Percentiles rank a stretch among this genome's conserved stretches.
These are phyloP conservation scores for Globisporangium nagaii DNA, from an alignment of 352 stramenopile genomes.

Conservation along the genomic window DNA sequence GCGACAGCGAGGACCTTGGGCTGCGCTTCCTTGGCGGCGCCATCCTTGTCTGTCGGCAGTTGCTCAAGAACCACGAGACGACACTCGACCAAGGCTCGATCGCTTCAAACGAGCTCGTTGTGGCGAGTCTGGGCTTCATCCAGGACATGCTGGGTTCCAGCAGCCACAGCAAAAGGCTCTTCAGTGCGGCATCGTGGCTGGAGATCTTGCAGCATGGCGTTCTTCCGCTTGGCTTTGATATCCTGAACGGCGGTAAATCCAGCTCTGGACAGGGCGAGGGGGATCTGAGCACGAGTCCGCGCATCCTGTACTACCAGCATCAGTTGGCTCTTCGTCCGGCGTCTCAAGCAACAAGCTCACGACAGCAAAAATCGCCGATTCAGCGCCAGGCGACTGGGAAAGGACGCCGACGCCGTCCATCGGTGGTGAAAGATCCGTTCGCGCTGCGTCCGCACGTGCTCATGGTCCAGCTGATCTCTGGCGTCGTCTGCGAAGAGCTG, in stretches of 20 bases:
- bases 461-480: constrained; percentile 54
- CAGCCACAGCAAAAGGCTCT: constrained; percentile 22
- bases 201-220: constrained; percentile 53
- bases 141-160: constrained; percentile 46
- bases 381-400: not conserved
- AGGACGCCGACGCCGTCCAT: constrained; percentile 34
- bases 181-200: constrained; percentile 44
- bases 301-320: constrained; percentile 48
- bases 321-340: constrained; percentile 28
- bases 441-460: constrained; percentile 52
- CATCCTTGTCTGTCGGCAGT: constrained; percentile 39
- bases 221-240: constrained; percentile 46
- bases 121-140: constrained; percentile 38
- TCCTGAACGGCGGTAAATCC: constrained; percentile 30
- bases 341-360: not conserved
- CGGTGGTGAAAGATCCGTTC: constrained; percentile 53
- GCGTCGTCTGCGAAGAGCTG: constrained; percentile 57
- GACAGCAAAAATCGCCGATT: not conserved
- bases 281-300: not conserved
- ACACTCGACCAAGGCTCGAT: constrained; percentile 4
- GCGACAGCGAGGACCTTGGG: constrained; percentile 20
- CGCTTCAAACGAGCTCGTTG: constrained; percentile 33
- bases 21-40: constrained; percentile 57
- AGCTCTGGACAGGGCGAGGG: constrained; percentile 1
- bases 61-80: constrained; percentile 23